These are phyloP conservation scores for thale cress (Arabidopsis thaliana) DNA, from an alignment of 345 rosid genomes.

Conservation along the genomic window DNA sequence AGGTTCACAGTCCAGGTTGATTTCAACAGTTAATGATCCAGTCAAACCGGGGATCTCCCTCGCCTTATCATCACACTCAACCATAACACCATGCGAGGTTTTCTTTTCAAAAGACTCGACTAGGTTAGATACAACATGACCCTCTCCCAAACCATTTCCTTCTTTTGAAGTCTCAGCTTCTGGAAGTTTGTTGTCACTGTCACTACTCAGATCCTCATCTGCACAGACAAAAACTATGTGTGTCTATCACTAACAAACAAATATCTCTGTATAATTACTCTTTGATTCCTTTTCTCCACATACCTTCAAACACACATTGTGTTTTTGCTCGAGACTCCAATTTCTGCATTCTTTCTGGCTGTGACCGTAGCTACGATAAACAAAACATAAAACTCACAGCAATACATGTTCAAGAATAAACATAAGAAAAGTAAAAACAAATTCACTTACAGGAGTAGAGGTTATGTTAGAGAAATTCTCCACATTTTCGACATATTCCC, in stretches of 20 bases:
- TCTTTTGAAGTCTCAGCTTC: slow-evolving; percentile 38
- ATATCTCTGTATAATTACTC: not conserved
- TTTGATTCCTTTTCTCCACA: not conserved
- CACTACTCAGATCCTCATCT: slow-evolving; percentile 47
- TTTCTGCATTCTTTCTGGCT: slow-evolving; percentile 36
- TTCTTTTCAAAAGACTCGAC: slow-evolving; percentile 33
- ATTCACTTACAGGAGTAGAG: slow-evolving; percentile 29
- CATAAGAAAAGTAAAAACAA: not conserved
- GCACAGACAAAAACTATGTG: slow-evolving; percentile 31
- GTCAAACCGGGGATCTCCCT: slow-evolving; percentile 28
- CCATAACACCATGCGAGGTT: slow-evolving; percentile 28
- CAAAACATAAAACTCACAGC: slow-evolving; percentile 6
- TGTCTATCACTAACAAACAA: slow-evolving; percentile 26
- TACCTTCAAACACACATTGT: slow-evolving; percentile 41
- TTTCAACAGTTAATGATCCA: slow-evolving; percentile 33
- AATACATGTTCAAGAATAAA: slow-evolving; percentile 17
- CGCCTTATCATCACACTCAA: slow-evolving; percentile 18
- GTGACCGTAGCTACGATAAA: slow-evolving; percentile 31
- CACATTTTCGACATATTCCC: slow-evolving; percentile 30
- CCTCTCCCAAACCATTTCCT: slow-evolving; percentile 30
- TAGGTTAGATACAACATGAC: not conserved
- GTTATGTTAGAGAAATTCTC: slow-evolving; percentile 12
- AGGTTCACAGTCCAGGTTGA: slow-evolving; percentile 32
- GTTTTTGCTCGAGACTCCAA: slow-evolving; percentile 38
- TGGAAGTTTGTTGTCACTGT: slow-evolving; percentile 26